Conservation (phyloP, 2,329 filamentous ascomycete species). For the Arachnopeziza araneosa region DNA sequence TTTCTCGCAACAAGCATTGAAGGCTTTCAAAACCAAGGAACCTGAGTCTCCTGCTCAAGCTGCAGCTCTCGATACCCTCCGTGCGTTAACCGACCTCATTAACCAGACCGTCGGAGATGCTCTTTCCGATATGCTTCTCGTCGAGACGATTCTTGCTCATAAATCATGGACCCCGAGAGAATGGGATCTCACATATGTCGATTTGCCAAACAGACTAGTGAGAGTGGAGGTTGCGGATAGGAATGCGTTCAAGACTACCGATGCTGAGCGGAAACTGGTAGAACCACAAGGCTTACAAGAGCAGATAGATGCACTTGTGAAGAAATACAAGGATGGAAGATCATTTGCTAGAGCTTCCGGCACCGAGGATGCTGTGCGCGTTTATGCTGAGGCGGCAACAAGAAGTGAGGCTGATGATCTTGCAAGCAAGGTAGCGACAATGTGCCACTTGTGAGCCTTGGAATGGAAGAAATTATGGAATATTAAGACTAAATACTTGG, state of each 20-base stretch:
- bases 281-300: constrained; percentile 74
- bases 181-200: constrained; percentile 88
- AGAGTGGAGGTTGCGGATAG: constrained; percentile 86
- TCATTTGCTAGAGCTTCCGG: constrained; percentile 90
- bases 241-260: constrained; percentile 83
- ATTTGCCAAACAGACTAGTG: constrained; percentile 92
- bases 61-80: constrained; percentile 78
- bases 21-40: constrained; percentile 70
- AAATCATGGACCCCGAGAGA: constrained; percentile 86
- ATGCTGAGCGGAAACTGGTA: constrained; percentile 84
- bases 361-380: constrained; percentile 91
- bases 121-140: constrained; percentile 89
- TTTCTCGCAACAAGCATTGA: constrained; percentile 80
- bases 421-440: constrained; percentile 64
- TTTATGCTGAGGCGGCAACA: constrained; percentile 92
- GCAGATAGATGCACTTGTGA: constrained; percentile 80
- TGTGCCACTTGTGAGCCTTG: not conserved
- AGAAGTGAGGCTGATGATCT: constrained; percentile 87
- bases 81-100: constrained; percentile 82
- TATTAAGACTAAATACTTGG: not conserved
- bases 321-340: constrained; percentile 84
- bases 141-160: constrained; percentile 93
- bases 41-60: constrained; percentile 90
- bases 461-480: not conserved
- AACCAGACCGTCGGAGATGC: constrained; percentile 98